phyloP scores from a whole-genome alignment of 177 flowering plant species.

The Vitis hybrid region DNA sequence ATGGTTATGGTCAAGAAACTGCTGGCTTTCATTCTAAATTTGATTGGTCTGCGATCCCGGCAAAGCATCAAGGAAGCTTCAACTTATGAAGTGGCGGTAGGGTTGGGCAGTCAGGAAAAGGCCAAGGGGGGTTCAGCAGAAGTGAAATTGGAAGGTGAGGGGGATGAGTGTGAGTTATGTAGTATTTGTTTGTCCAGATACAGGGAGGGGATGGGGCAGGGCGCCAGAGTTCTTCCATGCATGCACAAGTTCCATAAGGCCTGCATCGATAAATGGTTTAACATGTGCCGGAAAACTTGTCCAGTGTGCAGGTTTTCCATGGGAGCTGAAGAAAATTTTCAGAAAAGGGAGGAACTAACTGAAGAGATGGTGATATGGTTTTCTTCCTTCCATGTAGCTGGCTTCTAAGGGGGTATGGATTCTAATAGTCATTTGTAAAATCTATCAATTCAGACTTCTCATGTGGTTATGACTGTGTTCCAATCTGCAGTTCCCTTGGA shows the following conservation, averaged over 20 bases:
- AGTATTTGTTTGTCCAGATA: constrained; percentile 62
- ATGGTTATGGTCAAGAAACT: constrained; percentile 30
- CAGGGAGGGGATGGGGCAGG: constrained; percentile 33
- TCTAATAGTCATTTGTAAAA: background rate
- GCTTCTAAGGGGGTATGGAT: constrained; percentile 35
- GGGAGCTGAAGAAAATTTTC: constrained; percentile 25
- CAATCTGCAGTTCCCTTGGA: too few relatives aligned
- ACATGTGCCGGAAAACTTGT: constrained; percentile 49
- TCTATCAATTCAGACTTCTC: too few relatives aligned
- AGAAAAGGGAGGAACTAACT: constrained; percentile 41
- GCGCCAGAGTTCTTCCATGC: constrained; percentile 56
- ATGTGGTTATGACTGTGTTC: too few relatives aligned
- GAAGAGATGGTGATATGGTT: constrained; percentile 86
- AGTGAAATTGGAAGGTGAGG: background rate
- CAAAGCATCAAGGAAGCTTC: constrained; percentile 16
- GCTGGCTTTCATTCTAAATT: constrained; percentile 22
- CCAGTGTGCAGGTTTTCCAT: constrained; percentile 65
- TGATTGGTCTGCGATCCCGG: constrained; percentile 16
- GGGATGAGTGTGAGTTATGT: constrained; percentile 29
- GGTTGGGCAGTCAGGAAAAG: background rate
- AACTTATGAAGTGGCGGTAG: constrained; percentile 4
- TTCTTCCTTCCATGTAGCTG: constrained; percentile 86
- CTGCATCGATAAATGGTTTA: constrained; percentile 67
- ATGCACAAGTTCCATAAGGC: constrained; percentile 57
- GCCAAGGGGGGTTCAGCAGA: background rate